These are phyloP conservation scores for Kuraishia borneana DNA, from an alignment of 805 yeast species.

Conservation along the genomic window DNA sequence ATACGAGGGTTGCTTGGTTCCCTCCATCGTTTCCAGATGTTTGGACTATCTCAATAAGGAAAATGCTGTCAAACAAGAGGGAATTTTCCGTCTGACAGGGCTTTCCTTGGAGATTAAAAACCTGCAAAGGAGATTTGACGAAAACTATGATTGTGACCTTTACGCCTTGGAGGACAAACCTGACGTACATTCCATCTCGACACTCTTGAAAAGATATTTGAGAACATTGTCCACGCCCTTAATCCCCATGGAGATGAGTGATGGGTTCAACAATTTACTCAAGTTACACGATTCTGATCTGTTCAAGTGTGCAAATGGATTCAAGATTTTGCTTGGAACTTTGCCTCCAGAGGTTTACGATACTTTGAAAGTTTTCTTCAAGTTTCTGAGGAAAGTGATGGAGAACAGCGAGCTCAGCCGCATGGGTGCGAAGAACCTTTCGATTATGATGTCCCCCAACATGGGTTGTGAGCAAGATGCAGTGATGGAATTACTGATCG, in stretches of 20 bases:
- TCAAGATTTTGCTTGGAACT: constrained; percentile 13
- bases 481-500: constrained; percentile 6
- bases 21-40: constrained; percentile 72
- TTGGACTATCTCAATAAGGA: constrained; percentile 51
- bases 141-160: constrained; percentile 57
- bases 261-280: constrained; percentile 1
- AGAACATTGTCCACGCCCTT: constrained; percentile 60
- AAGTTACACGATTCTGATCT: neutral
- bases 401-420: constrained; percentile 48
- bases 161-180: constrained; percentile 29
- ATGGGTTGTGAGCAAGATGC: constrained; percentile 6
- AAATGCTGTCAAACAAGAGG: constrained; percentile 78
- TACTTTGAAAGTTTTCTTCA: constrained; percentile 47
- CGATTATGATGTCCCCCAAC: constrained; percentile 15
- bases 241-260: constrained; percentile 30
- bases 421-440: constrained; percentile 63
- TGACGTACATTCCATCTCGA: constrained; percentile 75
- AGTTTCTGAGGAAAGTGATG: constrained; percentile 49
- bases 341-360: constrained; percentile 46
- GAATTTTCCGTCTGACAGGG: constrained; percentile 85
- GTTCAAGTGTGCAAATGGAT: constrained; percentile 3
- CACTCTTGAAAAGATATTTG: constrained; percentile 66
- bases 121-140: constrained; percentile 60
- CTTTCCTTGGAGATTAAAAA: constrained; percentile 66
- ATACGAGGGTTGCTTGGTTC: constrained; percentile 38